phyloP scores from a whole-genome alignment of 1,139 yeast species.

The Pneumocystis jirovecii region DNA sequence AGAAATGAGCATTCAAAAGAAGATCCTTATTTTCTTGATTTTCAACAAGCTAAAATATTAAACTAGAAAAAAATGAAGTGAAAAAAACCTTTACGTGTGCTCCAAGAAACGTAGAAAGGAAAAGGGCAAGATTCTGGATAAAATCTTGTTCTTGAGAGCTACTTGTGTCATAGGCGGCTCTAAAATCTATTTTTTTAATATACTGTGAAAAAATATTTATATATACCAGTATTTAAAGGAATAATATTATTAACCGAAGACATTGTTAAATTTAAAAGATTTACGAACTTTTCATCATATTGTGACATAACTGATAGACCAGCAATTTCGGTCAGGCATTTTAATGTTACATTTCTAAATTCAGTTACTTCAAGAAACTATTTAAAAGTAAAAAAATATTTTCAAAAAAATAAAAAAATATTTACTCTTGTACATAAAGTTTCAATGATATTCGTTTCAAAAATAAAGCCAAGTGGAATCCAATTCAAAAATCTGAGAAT shows the following conservation, averaged over 20 bases:
- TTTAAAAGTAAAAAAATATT: not conserved
- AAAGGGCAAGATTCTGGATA: slow-evolving; percentile 89
- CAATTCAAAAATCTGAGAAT: slow-evolving; percentile 77
- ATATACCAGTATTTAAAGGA: slow-evolving; percentile 42
- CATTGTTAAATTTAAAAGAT: slow-evolving; percentile 60
- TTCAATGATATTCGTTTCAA: slow-evolving; percentile 67
- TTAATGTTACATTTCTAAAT: slow-evolving; percentile 70
- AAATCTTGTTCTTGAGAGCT: slow-evolving; percentile 80
- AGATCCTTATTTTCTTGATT: slow-evolving; percentile 45
- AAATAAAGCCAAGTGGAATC: slow-evolving; percentile 83
- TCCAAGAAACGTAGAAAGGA: slow-evolving; percentile 66
- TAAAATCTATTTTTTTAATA: slow-evolving; percentile 34
- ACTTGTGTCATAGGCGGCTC: slow-evolving; percentile 58
- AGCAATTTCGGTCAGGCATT: slow-evolving; percentile 85
- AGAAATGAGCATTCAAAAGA: slow-evolving; percentile 57
- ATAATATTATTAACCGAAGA: slow-evolving; percentile 55
- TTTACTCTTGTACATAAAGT: slow-evolving; percentile 41
- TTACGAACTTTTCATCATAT: slow-evolving; percentile 54
- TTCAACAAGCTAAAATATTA: slow-evolving; percentile 39
- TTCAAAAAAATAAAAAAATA: not conserved
- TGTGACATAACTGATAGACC: slow-evolving; percentile 43
- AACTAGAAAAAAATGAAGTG: not conserved
- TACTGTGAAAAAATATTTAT: not conserved
- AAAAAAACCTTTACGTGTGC: slow-evolving; percentile 42
- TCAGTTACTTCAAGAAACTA: slow-evolving; percentile 63